These are phyloP conservation scores for Cornus florida DNA, from an alignment of 148 eudicot species.

Conservation along the genomic window DNA sequence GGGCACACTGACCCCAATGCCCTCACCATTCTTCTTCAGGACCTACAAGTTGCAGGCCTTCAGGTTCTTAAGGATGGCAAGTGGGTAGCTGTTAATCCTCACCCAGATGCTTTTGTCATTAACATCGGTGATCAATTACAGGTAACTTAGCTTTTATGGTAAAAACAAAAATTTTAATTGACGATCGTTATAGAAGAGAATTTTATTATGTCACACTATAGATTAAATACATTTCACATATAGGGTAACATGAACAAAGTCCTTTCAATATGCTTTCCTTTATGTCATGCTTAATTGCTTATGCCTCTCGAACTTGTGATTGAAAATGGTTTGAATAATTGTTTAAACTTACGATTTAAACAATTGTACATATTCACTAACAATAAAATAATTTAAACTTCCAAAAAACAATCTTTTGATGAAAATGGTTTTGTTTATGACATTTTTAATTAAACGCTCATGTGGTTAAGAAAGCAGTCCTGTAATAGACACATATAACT, in stretches of 20 bases:
- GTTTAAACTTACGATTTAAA: too few species aligned
- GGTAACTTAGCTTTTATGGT: constrained; percentile 11
- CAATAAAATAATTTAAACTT: too few species aligned
- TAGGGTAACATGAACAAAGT: too few species aligned
- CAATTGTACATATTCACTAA: too few species aligned
- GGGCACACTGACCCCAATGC: constrained; percentile 79
- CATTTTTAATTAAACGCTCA: neutral
- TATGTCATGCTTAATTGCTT: too few species aligned
- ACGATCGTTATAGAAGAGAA: too few species aligned
- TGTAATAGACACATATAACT: too few species aligned
- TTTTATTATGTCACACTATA: too few species aligned
- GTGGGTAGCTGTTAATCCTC: constrained; percentile 66
- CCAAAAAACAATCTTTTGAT: neutral
- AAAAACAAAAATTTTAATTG: too few species aligned
- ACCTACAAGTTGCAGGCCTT: constrained; percentile 52
- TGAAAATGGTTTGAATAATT: too few species aligned
- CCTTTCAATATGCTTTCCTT: too few species aligned
- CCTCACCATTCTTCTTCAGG: constrained; percentile 80
- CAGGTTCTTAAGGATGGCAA: constrained; percentile 64
- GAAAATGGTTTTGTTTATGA: neutral
- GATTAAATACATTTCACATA: too few species aligned
- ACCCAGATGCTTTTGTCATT: constrained; percentile 64
- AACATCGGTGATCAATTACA: constrained; percentile 78
- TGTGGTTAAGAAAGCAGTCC: neutral
- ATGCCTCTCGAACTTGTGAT: neutral